Base-by-base conservation (phyloP, 768 basidiomycete species). In the Russula compacta region DNA sequence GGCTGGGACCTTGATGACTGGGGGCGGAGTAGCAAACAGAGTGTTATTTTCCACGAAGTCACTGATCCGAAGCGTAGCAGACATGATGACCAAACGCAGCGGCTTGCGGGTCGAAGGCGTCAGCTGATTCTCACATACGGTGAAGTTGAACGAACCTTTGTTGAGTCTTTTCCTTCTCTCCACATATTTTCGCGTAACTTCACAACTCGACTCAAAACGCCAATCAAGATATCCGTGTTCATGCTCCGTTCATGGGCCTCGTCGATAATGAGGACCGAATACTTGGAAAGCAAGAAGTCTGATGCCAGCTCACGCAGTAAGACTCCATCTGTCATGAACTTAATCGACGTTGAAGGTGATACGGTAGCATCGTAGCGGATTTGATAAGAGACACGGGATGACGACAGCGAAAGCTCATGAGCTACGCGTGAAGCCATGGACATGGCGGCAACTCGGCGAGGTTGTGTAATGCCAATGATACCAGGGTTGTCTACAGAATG, bases 321-420 rank as follows among this genome's bases (percentile, higher is more conserved):
- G 32, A 99, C 93, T 76, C 97, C 97, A 68, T 99, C 97, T 6
- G 97, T 99, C 95, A 98, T 98, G 78, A 98, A 99, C 72, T 98
- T 98, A 77, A 99, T 94, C 8, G 86, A 86, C 1, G 97, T 99
- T 21, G 83, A 79, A 0, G 92, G 79, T 4, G 93, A 93, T 0
- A 93, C 86, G 0, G 93, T 98, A 1, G 92, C 89, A 66, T 98
- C 95, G 70, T 98, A 99, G 63, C 97, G 89, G 63, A 99, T 98
- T 72, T 98, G 95, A 72, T 98, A 95, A 0, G 97, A 95, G 6
- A 98, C 92, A 29, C 82, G 79, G 0, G 87, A 86, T 1, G 87
- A 78, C 0, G 89, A 80, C 14, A 98, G 76, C 6, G 89, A 88
- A n/a, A 99, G 77, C 73, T 99, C 97, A 52, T 89, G 80, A n/a